Evolutionary conservation across 2,329 filamentous ascomycete genomes (phyloP).

Genomic region (Trichophyton simii): DNA sequence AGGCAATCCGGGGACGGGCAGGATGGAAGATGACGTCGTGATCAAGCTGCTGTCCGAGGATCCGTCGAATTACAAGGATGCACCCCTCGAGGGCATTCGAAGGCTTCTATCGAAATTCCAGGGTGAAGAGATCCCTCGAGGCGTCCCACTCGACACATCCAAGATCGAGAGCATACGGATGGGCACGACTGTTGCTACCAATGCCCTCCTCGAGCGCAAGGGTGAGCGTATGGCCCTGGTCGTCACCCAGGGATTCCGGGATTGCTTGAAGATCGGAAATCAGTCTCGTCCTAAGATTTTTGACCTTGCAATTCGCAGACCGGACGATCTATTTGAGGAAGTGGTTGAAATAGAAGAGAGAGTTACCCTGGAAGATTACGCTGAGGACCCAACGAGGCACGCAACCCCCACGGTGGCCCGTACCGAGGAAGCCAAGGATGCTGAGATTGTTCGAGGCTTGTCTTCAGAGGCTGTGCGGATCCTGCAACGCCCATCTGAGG

Average conservation of each 20-base stretch:
- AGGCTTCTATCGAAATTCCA: constrained; percentile 71
- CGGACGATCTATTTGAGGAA: constrained; percentile 70
- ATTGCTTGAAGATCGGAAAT: constrained; percentile 81
- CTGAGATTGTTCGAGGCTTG: constrained; percentile 54
- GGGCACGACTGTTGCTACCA: constrained; percentile 91
- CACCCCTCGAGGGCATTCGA: constrained; percentile 80
- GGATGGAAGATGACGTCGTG: constrained; percentile 60
- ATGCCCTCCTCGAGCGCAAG: constrained; percentile 79
- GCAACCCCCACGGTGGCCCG: constrained; percentile 35
- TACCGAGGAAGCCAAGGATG: constrained; percentile 32
- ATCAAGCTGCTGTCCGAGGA: constrained; percentile 87
- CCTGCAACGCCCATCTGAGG: constrained; percentile 46
- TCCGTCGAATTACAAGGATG: constrained; percentile 79
- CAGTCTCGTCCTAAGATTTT: constrained; percentile 85
- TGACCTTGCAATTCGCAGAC: constrained; percentile 74
- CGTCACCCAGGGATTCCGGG: constrained; percentile 75
- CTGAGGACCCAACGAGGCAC: constrained; percentile 63
- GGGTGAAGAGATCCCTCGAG: constrained; percentile 62
- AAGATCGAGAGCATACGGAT: constrained; percentile 85
- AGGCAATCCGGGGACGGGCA: constrained; percentile 59
- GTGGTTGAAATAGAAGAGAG: constrained; percentile 87
- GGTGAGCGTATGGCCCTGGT: constrained; percentile 80
- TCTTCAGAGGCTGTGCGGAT: constrained; percentile 65
- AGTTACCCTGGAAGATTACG: constrained; percentile 83
- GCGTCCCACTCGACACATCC: constrained; percentile 65